Evolutionary conservation across 2,329 filamentous ascomycete species (phyloP), one percentile per base, ranked within the genome.

Genomic region (Dryadomyces quercivorus): DNA sequence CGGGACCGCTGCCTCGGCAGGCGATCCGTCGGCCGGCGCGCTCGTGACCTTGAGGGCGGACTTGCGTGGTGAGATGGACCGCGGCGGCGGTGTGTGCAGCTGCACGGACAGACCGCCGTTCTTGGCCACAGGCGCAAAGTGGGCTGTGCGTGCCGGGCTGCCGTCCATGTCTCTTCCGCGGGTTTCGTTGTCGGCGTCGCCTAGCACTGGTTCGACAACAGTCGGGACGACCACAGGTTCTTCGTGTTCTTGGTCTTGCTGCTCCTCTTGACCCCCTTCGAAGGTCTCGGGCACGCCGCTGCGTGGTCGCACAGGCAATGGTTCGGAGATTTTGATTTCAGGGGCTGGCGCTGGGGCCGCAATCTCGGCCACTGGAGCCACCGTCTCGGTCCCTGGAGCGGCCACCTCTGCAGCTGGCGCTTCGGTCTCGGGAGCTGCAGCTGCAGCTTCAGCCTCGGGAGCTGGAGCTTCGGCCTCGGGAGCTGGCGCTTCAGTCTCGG

Each of bases 21-120:
- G 74, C 53, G 81, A 76, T 38, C 72, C 61, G 59, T 75, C 71
- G 61, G 77, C 63, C 55, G 77, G 73, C 1, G 81, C 76, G 50
- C 79, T 81, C 1, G 72, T 74, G 34, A 82, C 74, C 64, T 91
- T 91, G 58, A 91, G 64, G 1, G 86, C 86, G 1, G 86, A 89
- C 65, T 92, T 92, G 48, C 82, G 81, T 10, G 87, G 87, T 0
- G 86, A 90, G 12, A 86, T 71, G 5, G 86, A 88, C 50, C 87
- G 77, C 34, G 81, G 73, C 21, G 85, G 82, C 6, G 86, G 87
- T 53, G 81, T 76, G 63, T 91, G 86, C 58, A 75, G 57, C 10
- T 47, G 82, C 31, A 84, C 72, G 1, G 75, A 69, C 13, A 82
- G 65, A 45, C 71, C 76, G 38, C 81, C 42, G 12, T 40, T 44